Conservation (phyloP, 805 yeast species). For the Brettanomyces custersianus region DNA sequence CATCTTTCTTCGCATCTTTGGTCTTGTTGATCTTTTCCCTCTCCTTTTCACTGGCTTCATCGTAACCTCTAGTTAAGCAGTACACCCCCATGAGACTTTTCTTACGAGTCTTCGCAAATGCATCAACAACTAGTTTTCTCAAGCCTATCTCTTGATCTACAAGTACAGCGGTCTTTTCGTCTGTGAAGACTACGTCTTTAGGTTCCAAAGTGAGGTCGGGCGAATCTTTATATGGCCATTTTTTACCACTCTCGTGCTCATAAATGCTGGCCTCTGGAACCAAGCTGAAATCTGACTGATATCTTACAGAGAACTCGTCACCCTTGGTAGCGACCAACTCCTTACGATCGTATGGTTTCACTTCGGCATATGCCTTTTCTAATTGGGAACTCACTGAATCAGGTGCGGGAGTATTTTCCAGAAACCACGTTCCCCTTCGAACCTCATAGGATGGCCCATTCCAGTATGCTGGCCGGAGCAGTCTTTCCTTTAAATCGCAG, state of each 20-base stretch:
- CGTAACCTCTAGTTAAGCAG: slow-evolving; percentile 42
- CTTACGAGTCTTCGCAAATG: slow-evolving; percentile 13
- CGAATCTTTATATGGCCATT: slow-evolving; percentile 21
- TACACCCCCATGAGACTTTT: slow-evolving; percentile 37
- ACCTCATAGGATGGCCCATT: slow-evolving; percentile 79
- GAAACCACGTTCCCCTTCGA: slow-evolving; percentile 81
- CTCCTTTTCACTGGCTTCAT: slow-evolving; percentile 3
- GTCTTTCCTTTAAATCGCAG: slow-evolving; percentile 51
- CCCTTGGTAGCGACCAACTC: neutral
- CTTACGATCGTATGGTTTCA: slow-evolving; percentile 15
- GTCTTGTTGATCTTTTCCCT: neutral
- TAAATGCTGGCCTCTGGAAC: slow-evolving; percentile 18
- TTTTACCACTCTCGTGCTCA: slow-evolving; percentile 22
- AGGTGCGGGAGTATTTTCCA: slow-evolving; percentile 44
- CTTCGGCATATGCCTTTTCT: slow-evolving; percentile 43
- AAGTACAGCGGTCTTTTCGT: slow-evolving; percentile 15
- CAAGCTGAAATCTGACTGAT: slow-evolving; percentile 4
- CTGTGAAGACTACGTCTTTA: slow-evolving; percentile 22
- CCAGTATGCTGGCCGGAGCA: slow-evolving; percentile 73
- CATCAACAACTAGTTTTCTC: slow-evolving; percentile 20
- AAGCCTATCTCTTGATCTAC: slow-evolving; percentile 19
- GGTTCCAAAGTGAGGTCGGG: slow-evolving; percentile 17
- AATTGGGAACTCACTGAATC: slow-evolving; percentile 40
- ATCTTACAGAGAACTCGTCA: neutral
- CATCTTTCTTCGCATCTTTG: neutral